phyloP scores from a whole-genome alignment of 2,329 filamentous ascomycete genomes.

The Sarocladium brachiariae region DNA sequence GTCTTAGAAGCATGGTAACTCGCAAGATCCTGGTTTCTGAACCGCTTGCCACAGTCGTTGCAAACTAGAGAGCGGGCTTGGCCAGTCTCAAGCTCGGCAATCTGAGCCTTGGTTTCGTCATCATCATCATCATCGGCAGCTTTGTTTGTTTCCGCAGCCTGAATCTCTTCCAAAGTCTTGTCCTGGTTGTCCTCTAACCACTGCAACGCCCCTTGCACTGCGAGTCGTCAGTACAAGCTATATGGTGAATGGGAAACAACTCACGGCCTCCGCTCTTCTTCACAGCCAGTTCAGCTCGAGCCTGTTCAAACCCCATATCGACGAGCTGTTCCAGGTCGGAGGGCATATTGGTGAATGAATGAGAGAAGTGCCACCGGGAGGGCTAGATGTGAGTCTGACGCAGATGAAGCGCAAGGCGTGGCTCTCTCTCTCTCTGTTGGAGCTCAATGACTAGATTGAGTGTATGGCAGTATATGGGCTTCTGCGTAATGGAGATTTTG shows the following conservation, averaged over 20 bases:
- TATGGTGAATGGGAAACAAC: conserved; percentile 24
- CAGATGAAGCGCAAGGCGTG: too few species aligned
- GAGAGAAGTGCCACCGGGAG: conserved; percentile 13
- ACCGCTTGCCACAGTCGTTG: conserved; percentile 91
- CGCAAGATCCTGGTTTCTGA: conserved; percentile 72
- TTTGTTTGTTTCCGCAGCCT: conserved; percentile 34
- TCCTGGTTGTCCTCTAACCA: conserved; percentile 94
- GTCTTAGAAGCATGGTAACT: conserved; percentile 90
- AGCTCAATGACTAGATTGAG: too few species aligned
- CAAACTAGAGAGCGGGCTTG: conserved; percentile 80
- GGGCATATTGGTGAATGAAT: conserved; percentile 38
- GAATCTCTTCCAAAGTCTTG: conserved; percentile 76
- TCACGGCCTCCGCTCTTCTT: conserved; percentile 74
- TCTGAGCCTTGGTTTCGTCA: conserved; percentile 45
- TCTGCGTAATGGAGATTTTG: too few species aligned
- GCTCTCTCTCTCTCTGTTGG: too few species aligned
- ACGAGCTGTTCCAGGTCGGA: conserved; percentile 55
- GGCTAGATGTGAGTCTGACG: conserved; percentile 9
- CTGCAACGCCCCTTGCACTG: conserved; percentile 83
- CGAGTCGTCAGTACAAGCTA: conserved; percentile 10
- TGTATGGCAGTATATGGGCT: too few species aligned
- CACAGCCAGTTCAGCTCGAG: conserved; percentile 75
- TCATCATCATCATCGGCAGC: conserved; percentile 41
- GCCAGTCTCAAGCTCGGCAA: conserved; percentile 61
- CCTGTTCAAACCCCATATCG: conserved; percentile 76